Evolutionary conservation across 106 monocot genomes (phyloP).

Genomic region (Xerophyta viscosa): DNA sequence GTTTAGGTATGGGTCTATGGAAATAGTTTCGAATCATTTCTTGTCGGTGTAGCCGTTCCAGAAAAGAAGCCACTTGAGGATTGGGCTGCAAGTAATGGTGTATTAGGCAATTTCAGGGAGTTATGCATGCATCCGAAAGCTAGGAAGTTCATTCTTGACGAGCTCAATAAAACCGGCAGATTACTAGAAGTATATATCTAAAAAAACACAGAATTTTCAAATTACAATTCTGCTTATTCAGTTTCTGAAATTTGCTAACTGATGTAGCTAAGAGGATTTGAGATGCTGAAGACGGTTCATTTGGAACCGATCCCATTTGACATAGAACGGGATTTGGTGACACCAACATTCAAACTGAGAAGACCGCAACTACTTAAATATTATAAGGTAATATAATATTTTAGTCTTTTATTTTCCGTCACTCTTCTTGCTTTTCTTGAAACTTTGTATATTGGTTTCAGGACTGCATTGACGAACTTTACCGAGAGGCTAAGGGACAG

Average conservation of each 20-base stretch:
- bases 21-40: slow-evolving; percentile 87
- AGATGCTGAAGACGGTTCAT: slow-evolving; percentile 77
- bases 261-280: slow-evolving; percentile 71
- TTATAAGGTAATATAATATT: slow-evolving; percentile 46
- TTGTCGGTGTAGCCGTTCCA: slow-evolving; percentile 76
- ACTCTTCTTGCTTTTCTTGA: neutral
- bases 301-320: slow-evolving; percentile 67
- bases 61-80: slow-evolving; percentile 69
- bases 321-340: slow-evolving; percentile 81
- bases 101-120: slow-evolving; percentile 41
- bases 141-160: slow-evolving; percentile 54
- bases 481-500: slow-evolving; percentile 38
- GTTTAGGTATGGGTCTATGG: slow-evolving; percentile 86
- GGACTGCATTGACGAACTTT: slow-evolving; percentile 45
- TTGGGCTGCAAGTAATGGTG: slow-evolving; percentile 66
- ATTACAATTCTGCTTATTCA: too few relatives aligned
- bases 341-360: slow-evolving; percentile 93
- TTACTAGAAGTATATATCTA: neutral
- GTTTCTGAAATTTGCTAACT: neutral
- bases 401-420: neutral
- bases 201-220: neutral
- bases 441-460: slow-evolving; percentile 18
- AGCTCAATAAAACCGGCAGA: slow-evolving; percentile 62
- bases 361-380: slow-evolving; percentile 69
- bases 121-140: slow-evolving; percentile 63